phyloP scores from a whole-genome alignment of 257 asterid genomes.

The Primulina huaijiensis region DNA sequence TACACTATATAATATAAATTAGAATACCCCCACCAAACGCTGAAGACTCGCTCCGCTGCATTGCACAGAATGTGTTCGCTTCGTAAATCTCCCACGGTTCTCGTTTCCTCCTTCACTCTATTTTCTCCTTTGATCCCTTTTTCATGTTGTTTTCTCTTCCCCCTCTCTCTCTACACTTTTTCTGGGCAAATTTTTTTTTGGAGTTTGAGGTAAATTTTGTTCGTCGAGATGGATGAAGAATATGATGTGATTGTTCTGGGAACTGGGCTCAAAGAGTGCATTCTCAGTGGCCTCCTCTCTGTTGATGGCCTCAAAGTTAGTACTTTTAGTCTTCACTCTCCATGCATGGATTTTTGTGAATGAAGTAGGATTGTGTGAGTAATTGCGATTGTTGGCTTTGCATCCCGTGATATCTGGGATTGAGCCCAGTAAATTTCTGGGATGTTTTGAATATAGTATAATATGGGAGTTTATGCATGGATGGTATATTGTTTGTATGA shows the following conservation, averaged over 20 bases:
- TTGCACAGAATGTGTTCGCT: neutral
- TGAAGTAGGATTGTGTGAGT: neutral
- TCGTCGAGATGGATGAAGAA: slow-evolving; percentile 73
- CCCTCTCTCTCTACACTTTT: neutral
- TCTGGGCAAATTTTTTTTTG: neutral
- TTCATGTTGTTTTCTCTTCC: slow-evolving; percentile 12
- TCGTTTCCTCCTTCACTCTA: slow-evolving; percentile 13
- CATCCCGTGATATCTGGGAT: too few species aligned
- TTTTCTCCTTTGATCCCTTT: slow-evolving; percentile 16
- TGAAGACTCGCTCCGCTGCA: slow-evolving; percentile 37
- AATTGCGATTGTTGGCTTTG: too few species aligned
- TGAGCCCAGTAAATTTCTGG: neutral
- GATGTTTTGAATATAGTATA: neutral
- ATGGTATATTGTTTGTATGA: neutral
- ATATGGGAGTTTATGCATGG: too few species aligned
- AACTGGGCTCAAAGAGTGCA: slow-evolving; percentile 95
- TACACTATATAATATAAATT: neutral
- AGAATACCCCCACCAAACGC: slow-evolving; percentile 15
- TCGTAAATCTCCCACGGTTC: slow-evolving; percentile 32
- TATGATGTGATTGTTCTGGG: slow-evolving; percentile 94
- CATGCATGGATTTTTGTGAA: neutral
- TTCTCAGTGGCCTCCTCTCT: slow-evolving; percentile 89
- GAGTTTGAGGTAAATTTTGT: neutral
- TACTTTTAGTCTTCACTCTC: neutral
- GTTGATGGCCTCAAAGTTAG: slow-evolving; percentile 83